Evolutionary conservation across 2,329 filamentous ascomycete species (phyloP).

Genomic region (Nectriaceae sp.): DNA sequence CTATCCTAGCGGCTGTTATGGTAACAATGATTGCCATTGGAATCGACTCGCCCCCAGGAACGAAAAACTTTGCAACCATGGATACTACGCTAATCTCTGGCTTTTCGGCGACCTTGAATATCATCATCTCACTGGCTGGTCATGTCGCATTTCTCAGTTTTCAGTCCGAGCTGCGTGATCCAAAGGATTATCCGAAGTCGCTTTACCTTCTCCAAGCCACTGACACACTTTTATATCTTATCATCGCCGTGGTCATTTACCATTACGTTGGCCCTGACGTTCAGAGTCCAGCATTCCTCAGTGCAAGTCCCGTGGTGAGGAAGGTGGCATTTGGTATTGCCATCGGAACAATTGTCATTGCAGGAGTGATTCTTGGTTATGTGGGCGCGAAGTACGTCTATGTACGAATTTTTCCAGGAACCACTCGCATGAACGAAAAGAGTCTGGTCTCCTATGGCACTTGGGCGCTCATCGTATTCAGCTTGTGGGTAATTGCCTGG

Average conservation of each 20-base stretch:
- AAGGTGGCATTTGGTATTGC: constrained; percentile 36
- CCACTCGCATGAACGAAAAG: constrained; percentile 25
- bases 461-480: constrained; percentile 26
- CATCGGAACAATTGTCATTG: constrained; percentile 29
- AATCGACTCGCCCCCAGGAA: too few species aligned
- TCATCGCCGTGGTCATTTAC: constrained; percentile 26
- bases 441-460: constrained; percentile 27
- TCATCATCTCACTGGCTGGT: too few species aligned
- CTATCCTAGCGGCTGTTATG: too few species aligned
- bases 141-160: not conserved
- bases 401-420: constrained; percentile 27
- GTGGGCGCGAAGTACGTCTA: constrained; percentile 29
- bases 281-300: constrained; percentile 32
- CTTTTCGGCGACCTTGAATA: too few species aligned
- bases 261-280: constrained; percentile 31
- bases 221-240: not conserved
- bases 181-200: not conserved
- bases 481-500: constrained; percentile 14
- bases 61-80: too few species aligned
- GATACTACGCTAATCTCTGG: too few species aligned
- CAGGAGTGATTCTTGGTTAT: constrained; percentile 34
- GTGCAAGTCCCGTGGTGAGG: constrained; percentile 29
- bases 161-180: not conserved
- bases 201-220: not conserved
- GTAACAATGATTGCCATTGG: too few species aligned